Evolutionary conservation across 2,329 filamentous ascomycete genomes (phyloP).

Genomic region (Colletotrichum tanaceti): DNA sequence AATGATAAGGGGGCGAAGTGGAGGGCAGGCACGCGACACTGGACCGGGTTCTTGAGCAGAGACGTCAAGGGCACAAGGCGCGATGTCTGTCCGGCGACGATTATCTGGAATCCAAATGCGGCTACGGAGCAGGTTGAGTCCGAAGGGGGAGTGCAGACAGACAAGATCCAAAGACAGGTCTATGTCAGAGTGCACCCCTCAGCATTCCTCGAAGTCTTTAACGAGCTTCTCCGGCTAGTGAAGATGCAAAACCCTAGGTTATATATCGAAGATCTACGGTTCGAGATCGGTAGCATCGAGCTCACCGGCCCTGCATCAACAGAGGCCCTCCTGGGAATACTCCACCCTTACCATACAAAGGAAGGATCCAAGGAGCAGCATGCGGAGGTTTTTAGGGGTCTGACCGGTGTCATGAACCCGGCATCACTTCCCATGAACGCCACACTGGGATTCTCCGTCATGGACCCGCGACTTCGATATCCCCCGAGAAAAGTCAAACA

Average conservation of each 20-base stretch:
- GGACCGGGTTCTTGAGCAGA: slow-evolving; percentile 63
- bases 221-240: slow-evolving; percentile 67
- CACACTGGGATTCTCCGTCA: slow-evolving; percentile 76
- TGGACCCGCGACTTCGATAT: slow-evolving; percentile 84
- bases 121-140: slow-evolving; percentile 44
- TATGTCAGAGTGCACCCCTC: slow-evolving; percentile 86
- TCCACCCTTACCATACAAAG: slow-evolving; percentile 64
- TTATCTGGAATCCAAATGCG: slow-evolving; percentile 76
- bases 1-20: slow-evolving; percentile 75
- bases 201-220: slow-evolving; percentile 77
- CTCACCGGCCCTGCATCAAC: slow-evolving; percentile 77
- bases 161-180: slow-evolving; percentile 56
- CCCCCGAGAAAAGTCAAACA: slow-evolving; percentile 71
- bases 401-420: slow-evolving; percentile 73
- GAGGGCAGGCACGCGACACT: slow-evolving; percentile 66
- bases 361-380: slow-evolving; percentile 53
- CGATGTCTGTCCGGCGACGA: slow-evolving; percentile 77
- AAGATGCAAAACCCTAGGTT: slow-evolving; percentile 72
- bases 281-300: slow-evolving; percentile 72
- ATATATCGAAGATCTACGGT: slow-evolving; percentile 75
- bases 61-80: slow-evolving; percentile 64
- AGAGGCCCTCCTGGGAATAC: slow-evolving; percentile 77
- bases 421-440: slow-evolving; percentile 76
- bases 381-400: slow-evolving; percentile 60
- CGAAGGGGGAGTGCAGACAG: slow-evolving; percentile 38